A percentile compares a stretch with the other conserved stretches of the same genome.
Conservation (phyloP, 768 basidiomycete species). For the Strobilomyces confusus region DNA sequence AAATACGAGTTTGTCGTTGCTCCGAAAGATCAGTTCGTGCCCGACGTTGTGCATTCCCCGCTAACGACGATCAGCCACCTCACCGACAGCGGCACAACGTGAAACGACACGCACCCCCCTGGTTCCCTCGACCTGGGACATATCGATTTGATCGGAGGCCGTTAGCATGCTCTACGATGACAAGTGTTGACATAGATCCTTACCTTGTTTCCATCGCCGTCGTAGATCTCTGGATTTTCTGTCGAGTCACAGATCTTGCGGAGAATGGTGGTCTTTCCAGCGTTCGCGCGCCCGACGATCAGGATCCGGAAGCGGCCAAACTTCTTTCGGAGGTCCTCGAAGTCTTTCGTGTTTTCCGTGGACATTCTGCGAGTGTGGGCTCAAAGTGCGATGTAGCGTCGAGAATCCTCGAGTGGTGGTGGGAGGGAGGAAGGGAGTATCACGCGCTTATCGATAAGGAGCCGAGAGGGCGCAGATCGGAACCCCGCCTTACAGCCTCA, state of each 20-base stretch:
- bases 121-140: background rate
- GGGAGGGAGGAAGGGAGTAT: background rate
- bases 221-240: conserved; percentile 3
- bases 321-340: background rate
- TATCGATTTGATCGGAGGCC: background rate
- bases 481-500: no score
- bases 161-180: background rate
- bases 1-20: conserved; percentile 1
- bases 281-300: background rate
- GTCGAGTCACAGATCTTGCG: conserved; percentile 1
- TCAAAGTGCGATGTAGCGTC: no score
- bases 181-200: no score
- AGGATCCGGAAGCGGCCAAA: background rate
- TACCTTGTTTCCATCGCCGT: conserved; percentile 1
- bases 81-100: no score
- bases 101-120: background rate
- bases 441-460: background rate
- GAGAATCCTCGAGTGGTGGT: background rate
- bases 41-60: background rate
- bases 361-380: background rate
- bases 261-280: conserved; percentile 4
- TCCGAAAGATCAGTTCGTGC: conserved; percentile 3
- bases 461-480: no score
- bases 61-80: background rate
- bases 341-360: background rate